Percentiles rank a stretch among this genome's conserved stretches.
Evolutionary conservation across 2,329 filamentous ascomycete genomes (phyloP).

Genomic region (Phialophora verrucosa): DNA sequence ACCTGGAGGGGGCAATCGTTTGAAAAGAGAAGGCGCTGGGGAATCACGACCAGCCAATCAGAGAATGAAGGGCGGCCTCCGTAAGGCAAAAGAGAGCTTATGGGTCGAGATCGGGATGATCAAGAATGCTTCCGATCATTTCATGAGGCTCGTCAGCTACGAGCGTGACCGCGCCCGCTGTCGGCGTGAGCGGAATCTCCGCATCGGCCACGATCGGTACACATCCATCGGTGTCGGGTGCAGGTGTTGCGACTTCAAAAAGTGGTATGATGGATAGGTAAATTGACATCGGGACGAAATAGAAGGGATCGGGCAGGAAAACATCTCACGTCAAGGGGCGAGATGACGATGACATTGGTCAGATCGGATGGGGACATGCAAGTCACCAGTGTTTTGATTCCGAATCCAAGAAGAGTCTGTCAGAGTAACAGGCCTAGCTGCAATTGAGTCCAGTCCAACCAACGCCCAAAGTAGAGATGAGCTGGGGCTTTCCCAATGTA

Average conservation of each 20-base stretch:
- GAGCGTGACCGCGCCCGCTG: constrained; percentile 7
- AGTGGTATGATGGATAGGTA: background rate
- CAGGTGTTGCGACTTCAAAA: constrained; percentile 8
- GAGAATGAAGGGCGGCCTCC: constrained; percentile 16
- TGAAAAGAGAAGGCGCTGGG: constrained; percentile 3
- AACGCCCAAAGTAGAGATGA: background rate
- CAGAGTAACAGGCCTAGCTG: background rate
- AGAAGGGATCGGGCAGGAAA: background rate
- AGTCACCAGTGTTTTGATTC: background rate
- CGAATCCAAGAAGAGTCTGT: background rate
- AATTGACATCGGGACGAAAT: background rate
- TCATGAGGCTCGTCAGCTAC: constrained; percentile 14
- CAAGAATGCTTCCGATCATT: constrained; percentile 9
- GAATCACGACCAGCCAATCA: constrained; percentile 17
- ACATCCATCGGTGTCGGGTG: constrained; percentile 5
- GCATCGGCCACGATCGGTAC: constrained; percentile 4
- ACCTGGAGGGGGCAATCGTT: background rate
- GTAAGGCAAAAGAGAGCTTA: constrained; percentile 9
- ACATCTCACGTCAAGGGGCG: background rate
- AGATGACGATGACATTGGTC: background rate
- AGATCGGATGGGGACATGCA: background rate
- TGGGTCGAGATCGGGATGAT: background rate
- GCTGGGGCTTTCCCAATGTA: background rate
- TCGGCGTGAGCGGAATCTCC: constrained; percentile 8
- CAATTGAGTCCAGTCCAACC: background rate